Base-by-base conservation (phyloP, 2,329 filamentous ascomycete species). In the Corynespora cassiicola region DNA sequence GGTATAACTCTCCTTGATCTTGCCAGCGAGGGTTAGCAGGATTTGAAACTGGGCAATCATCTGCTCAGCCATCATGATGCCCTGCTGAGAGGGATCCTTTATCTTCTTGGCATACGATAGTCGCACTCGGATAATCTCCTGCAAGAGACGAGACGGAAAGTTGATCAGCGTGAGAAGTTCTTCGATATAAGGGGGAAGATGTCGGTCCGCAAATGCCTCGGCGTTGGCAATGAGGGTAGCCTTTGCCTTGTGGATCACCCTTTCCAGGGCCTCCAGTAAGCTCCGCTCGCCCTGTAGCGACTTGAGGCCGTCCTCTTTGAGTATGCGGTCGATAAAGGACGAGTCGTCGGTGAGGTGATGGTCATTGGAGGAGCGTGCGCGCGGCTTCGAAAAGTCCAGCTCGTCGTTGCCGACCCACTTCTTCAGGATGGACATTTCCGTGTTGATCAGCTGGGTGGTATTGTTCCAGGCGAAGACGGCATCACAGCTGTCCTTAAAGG, bases 1-100 rank as follows among this genome's bases (percentile, higher is more conserved):
- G 22, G 88, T 78, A 63, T 96, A 96, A 52, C 92, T 88, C 58
- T 87, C 82, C 69, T 97, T 99, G 70, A 97, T 96, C 47, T 86
- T 82, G 45, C 95, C 91, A 20, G 94, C 92, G 51, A 97, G 84
- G 60, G 88, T 90, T 49, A 99, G 82, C 37, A 97, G 75, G 28
- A 96, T 88, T 69, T 95, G 91, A 56, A 99, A 97, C 63, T 99
- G 94, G 0, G 88, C 80, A 48, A 99, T 96, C 88, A 97, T 95
- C 71, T 97, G 92, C 63, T 97, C 91, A 45, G 95, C 88, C 79
- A 99, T 90, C 74, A 99, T 87, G 17, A 88, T 80, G 50, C 91
- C 95, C 65, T 95, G 89, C 71, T 94, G 88, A 2, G 90, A 87
- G 7, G 90, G 90, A 59, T 97, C 92, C 71, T 92, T 95, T 84